Evolutionary conservation across 805 yeast species (phyloP).

Genomic region (Kockiozyma suomiensis): DNA sequence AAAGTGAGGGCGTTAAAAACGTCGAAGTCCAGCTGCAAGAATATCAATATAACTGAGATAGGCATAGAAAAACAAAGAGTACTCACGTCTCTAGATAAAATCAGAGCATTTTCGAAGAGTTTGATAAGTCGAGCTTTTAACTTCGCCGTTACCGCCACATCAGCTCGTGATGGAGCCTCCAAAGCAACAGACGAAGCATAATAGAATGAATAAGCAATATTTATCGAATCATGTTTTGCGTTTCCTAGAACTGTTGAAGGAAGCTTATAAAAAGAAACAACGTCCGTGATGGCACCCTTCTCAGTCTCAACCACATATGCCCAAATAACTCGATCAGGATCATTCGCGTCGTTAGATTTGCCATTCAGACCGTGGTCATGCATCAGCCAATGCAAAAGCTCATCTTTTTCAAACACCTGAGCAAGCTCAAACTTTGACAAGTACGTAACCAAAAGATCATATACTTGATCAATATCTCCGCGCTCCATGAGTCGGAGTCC

Average conservation of each 20-base stretch:
- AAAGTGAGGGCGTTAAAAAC: conserved; percentile 92
- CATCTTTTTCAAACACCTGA: conserved; percentile 69
- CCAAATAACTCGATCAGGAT: conserved; percentile 60
- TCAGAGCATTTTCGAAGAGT: conserved; percentile 72
- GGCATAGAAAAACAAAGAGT: not conserved
- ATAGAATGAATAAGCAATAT: conserved; percentile 86
- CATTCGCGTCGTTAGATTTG: conserved; percentile 36
- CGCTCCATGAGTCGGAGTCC: conserved; percentile 62
- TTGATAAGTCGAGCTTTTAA: conserved; percentile 62
- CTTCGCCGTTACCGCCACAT: conserved; percentile 46
- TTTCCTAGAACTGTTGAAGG: conserved; percentile 79
- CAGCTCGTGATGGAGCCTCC: conserved; percentile 41
- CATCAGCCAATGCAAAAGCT: conserved; percentile 79
- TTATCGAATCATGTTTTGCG: conserved; percentile 63
- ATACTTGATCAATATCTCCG: conserved; percentile 67
- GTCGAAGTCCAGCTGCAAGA: conserved; percentile 58
- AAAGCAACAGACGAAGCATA: conserved; percentile 75
- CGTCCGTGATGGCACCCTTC: conserved; percentile 73
- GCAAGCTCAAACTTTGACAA: conserved; percentile 71
- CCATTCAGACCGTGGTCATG: conserved; percentile 40
- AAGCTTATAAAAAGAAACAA: conserved; percentile 82
- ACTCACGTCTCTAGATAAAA: conserved; percentile 59
- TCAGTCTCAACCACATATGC: conserved; percentile 72
- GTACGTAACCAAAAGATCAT: conserved; percentile 59
- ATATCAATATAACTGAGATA: not conserved